These are phyloP conservation scores for Xylariales sp. DNA, from an alignment of 2,329 filamentous ascomycete genomes.

Conservation along the genomic window DNA sequence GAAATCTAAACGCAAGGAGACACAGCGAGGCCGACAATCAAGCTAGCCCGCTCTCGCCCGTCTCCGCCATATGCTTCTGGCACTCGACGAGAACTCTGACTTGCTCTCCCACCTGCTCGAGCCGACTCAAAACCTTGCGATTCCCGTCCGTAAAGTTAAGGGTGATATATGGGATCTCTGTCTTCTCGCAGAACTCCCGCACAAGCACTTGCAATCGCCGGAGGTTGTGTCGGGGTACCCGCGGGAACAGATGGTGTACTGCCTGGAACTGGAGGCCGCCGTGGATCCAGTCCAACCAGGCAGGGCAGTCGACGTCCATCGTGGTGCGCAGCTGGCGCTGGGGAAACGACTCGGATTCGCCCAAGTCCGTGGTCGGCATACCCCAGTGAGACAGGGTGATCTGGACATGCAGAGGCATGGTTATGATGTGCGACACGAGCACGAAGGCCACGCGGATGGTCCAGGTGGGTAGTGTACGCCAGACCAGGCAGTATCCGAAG, in stretches of 20 bases:
- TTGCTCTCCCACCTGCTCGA: slow-evolving; percentile 53
- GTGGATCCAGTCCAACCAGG: slow-evolving; percentile 68
- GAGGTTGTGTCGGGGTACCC: slow-evolving; percentile 65
- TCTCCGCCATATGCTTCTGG: slow-evolving; percentile 44
- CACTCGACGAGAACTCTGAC: slow-evolving; percentile 56
- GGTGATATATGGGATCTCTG: slow-evolving; percentile 57
- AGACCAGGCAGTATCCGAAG: slow-evolving; percentile 63
- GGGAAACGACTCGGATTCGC: slow-evolving; percentile 60
- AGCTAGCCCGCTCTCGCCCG: slow-evolving; percentile 35
- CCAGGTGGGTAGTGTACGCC: slow-evolving; percentile 54
- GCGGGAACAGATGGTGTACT: slow-evolving; percentile 65
- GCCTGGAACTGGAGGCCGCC: slow-evolving; percentile 70
- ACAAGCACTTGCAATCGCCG: slow-evolving; percentile 55
- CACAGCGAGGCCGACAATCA: too few species aligned
- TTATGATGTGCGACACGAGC: slow-evolving; percentile 59
- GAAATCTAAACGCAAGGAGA: too few species aligned
- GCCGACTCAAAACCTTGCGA: slow-evolving; percentile 45
- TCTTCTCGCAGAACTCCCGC: slow-evolving; percentile 60
- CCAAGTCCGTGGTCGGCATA: slow-evolving; percentile 63
- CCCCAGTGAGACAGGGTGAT: slow-evolving; percentile 70
- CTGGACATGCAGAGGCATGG: slow-evolving; percentile 65
- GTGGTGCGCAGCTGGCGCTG: slow-evolving; percentile 67
- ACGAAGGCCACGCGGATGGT: slow-evolving; percentile 56
- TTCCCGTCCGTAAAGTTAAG: slow-evolving; percentile 61
- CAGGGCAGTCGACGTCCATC: slow-evolving; percentile 69